Conservation (phyloP, 2,329 filamentous ascomycete species). For the Biscogniauxia marginata region DNA sequence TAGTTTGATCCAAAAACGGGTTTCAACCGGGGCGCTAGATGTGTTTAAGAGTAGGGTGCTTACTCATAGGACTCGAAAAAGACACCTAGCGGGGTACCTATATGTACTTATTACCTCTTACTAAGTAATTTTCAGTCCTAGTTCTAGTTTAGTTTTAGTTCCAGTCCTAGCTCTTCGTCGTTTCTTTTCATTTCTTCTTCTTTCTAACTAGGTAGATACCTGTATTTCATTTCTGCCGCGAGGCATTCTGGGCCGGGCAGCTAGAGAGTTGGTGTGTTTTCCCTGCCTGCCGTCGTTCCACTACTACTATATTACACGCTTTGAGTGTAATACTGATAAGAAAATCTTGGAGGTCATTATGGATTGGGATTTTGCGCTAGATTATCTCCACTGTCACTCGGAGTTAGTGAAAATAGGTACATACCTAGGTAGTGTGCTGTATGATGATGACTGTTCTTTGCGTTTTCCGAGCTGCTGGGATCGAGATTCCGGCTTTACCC, state of each 20-base stretch:
- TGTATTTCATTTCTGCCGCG: no score
- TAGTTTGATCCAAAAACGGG: no score
- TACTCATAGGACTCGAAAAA: neutral
- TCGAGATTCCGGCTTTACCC: constrained; percentile 32
- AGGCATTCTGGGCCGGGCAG: no score
- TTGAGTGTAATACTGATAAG: no score
- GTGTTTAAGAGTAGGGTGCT: neutral
- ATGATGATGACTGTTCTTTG: neutral
- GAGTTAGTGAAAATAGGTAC: constrained; percentile 15
- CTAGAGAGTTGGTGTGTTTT: no score
- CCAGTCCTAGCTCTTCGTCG: no score
- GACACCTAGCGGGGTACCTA: neutral
- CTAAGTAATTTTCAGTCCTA: neutral
- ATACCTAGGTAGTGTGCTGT: constrained; percentile 5
- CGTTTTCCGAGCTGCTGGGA: constrained; percentile 27
- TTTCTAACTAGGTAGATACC: no score
- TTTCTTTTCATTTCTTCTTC: neutral
- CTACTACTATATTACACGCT: no score
- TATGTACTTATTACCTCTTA: neutral
- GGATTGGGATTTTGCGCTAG: no score
- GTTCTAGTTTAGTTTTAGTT: neutral
- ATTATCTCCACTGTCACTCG: no score
- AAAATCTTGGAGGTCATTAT: no score
- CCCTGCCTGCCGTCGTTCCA: no score
- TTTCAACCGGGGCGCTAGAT: neutral